phyloP scores from a whole-genome alignment of 2,329 filamentous ascomycete species.

The Samsoniella hepiali region DNA sequence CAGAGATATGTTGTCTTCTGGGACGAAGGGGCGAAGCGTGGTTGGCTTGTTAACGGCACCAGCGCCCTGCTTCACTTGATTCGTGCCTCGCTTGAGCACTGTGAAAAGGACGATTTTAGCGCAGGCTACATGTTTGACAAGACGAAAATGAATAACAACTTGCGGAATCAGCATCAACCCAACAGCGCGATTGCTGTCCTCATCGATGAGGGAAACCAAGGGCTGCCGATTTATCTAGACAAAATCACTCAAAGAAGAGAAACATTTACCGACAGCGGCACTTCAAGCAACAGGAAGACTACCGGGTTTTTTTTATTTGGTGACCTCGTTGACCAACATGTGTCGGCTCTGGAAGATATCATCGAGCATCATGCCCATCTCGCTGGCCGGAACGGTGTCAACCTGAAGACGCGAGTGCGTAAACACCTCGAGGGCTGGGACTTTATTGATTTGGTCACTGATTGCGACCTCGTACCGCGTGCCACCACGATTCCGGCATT shows the following conservation, averaged over 20 bases:
- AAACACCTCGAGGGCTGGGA: slow-evolving; percentile 31
- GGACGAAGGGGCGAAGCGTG: slow-evolving; percentile 28
- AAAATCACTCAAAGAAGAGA: neutral
- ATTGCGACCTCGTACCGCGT: slow-evolving; percentile 22
- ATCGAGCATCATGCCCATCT: slow-evolving; percentile 26
- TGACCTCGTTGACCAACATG: slow-evolving; percentile 23
- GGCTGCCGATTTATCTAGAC: neutral
- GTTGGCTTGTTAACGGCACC: slow-evolving; percentile 30
- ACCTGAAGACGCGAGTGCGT: slow-evolving; percentile 16
- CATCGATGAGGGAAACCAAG: neutral
- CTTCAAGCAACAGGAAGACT: slow-evolving; percentile 4
- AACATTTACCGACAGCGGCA: neutral
- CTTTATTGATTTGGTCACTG: slow-evolving; percentile 26
- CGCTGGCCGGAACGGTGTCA: slow-evolving; percentile 17
- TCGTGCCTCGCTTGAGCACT: slow-evolving; percentile 21
- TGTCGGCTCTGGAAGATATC: slow-evolving; percentile 25
- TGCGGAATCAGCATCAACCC: neutral
- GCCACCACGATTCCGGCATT: slow-evolving; percentile 20
- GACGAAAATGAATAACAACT: neutral
- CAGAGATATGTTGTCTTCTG: slow-evolving; percentile 25
- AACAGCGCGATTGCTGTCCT: neutral
- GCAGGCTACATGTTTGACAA: neutral
- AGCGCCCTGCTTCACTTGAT: slow-evolving; percentile 27
- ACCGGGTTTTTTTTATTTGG: slow-evolving; percentile 16
- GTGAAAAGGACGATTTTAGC: neutral